A percentile compares a stretch with the other conserved stretches of the same genome.
Evolutionary conservation across 805 yeast genomes (phyloP).

Genomic region (Kazachstania bromeliacearum): DNA sequence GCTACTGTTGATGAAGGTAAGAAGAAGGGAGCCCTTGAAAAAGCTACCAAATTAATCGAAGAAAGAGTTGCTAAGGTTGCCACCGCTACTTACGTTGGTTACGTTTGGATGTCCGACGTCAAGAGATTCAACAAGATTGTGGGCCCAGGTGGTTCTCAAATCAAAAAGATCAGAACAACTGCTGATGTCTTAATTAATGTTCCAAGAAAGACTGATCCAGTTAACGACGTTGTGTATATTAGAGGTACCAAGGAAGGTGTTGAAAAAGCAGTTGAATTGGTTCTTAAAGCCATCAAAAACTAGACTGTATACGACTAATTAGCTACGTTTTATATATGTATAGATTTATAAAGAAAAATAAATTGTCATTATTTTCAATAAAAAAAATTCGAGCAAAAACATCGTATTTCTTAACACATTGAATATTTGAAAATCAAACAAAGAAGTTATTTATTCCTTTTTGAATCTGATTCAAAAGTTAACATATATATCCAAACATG

Average conservation of each 20-base stretch:
- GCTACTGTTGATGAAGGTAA: constrained; percentile 26
- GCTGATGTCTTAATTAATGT: constrained; percentile 52
- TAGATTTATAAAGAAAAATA: constrained; percentile 1
- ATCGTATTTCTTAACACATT: no score
- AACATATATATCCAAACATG: constrained; percentile 14
- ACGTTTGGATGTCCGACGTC: constrained; percentile 49
- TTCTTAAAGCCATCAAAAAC: constrained; percentile 23
- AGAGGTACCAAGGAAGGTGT: constrained; percentile 53
- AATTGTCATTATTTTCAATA: background rate
- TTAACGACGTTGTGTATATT: constrained; percentile 45
- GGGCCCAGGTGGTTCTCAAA: constrained; percentile 67
- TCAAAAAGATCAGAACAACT: constrained; percentile 50
- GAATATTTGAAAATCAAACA: background rate
- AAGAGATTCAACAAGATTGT: constrained; percentile 50
- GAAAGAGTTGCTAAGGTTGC: constrained; percentile 40
- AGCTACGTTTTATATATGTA: background rate
- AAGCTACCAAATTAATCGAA: constrained; percentile 33
- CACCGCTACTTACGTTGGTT: constrained; percentile 43
- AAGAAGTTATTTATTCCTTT: background rate
- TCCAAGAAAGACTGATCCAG: constrained; percentile 48
- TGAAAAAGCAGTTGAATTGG: constrained; percentile 37
- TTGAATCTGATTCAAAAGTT: background rate
- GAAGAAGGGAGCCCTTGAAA: constrained; percentile 38
- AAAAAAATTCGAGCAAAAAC: background rate
- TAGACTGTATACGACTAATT: constrained; percentile 1